Base-by-base conservation (phyloP, 768 basidiomycete genomes). In the Kwoniella newhampshirensis region DNA sequence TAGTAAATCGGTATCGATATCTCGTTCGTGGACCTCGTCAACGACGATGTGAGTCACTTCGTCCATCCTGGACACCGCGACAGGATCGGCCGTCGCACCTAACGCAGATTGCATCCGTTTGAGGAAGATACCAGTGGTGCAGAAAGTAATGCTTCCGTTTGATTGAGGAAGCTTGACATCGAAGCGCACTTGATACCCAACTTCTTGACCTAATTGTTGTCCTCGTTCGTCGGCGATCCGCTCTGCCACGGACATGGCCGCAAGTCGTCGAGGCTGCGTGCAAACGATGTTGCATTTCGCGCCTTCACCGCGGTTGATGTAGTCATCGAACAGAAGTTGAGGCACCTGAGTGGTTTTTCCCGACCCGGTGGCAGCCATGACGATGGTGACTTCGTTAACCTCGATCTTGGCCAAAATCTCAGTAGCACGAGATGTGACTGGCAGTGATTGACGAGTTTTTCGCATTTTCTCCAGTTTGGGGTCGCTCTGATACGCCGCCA, bases 21-120 rank as follows among this genome's bases (percentile, higher is more conserved):
- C 91, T 26, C 93, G 86, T 77, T 96, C 93, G 75, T 98, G 93
- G 3, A 91, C 92, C 78, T 98, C 92, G 74, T 98, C 93, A 25
- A 97, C 90, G 42, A 96, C 77, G 56, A 98, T 84, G 73, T 96
- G 93, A 8, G 91, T 90, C 49, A 94, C 81, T 50, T 85, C 81
- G 64, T 93, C 91, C 57, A 94, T 78, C 62, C 78, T 71, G 11
- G 59, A 62, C 45, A 71, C 63, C 1, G 68, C 64, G n/a, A 39
- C 35, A 5, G 57, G 27, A 35, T 67, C 57, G 70, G 58, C 74
- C 71, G 30, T 78, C 59, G 32, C 71, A 4, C 70, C 66, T 54
- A 91, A 79, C 15, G 86, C 84, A 2, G 83, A 81, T 76, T 96
- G 93, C 75, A 96, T 82, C 55, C 87, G 81, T 69, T 87, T 89